phyloP scores from a whole-genome alignment of 2,329 filamentous ascomycete genomes.

The Ilyonectria sp. region DNA sequence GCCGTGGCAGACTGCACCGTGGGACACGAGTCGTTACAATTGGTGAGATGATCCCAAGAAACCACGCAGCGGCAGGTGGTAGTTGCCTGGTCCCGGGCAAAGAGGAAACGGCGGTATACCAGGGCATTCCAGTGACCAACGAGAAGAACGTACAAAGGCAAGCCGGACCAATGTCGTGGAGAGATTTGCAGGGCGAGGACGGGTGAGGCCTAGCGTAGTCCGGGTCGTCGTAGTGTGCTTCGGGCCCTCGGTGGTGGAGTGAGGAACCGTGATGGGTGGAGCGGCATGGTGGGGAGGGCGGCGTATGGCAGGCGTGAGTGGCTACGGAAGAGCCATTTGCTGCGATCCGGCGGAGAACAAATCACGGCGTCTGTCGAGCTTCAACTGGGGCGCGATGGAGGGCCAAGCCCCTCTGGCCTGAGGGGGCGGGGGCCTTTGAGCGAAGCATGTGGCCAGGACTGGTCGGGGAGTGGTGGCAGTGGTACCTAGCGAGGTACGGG shows the following conservation, averaged over 20 bases:
- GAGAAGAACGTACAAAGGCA: constrained; percentile 6
- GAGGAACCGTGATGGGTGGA: constrained; percentile 38
- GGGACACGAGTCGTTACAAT: constrained; percentile 21
- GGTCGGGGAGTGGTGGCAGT: constrained; percentile 12
- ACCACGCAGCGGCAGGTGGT: constrained; percentile 13
- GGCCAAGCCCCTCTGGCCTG: constrained; percentile 25
- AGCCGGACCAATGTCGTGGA: constrained; percentile 38
- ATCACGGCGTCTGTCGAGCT: constrained; percentile 30
- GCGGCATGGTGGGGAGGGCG: constrained; percentile 35
- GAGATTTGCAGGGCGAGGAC: constrained; percentile 24
- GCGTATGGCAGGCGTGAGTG: constrained; percentile 32
- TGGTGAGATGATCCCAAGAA: constrained; percentile 19
- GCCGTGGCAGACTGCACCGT: constrained; percentile 12
- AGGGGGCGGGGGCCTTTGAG: constrained; percentile 29
- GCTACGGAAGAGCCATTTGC: constrained; percentile 25
- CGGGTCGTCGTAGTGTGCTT: constrained; percentile 49
- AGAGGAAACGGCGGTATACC: constrained; percentile 11
- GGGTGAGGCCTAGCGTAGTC: constrained; percentile 41
- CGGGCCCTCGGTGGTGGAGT: constrained; percentile 48
- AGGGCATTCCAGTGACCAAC: constrained; percentile 41
- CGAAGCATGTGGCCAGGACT: constrained; percentile 24
- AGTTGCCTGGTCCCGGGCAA: constrained; percentile 8
- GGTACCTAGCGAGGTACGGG: constrained; percentile 10
- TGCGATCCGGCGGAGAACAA: constrained; percentile 37
- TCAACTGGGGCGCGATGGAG: constrained; percentile 23